Evolutionary conservation across 257 asterid species (phyloP).

Genomic region (Craterostigma plantagineum): DNA sequence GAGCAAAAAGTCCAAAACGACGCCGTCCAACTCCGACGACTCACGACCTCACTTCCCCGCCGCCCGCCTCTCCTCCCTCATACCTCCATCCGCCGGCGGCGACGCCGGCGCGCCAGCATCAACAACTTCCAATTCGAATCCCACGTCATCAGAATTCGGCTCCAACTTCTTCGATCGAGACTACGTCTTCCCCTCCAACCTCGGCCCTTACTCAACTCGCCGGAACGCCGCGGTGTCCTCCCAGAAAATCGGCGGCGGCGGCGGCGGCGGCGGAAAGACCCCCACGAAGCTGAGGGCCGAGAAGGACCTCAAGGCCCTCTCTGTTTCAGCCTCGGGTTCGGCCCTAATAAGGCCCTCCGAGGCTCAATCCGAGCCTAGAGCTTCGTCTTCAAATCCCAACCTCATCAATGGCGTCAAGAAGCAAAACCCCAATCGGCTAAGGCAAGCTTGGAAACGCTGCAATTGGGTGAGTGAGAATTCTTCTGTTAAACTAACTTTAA

Average conservation of each 20-base stretch:
- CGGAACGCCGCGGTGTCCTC: slow-evolving; percentile 22
- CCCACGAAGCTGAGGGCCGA: slow-evolving; percentile 35
- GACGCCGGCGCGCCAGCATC: slow-evolving; percentile 9
- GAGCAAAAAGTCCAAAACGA: slow-evolving; percentile 42
- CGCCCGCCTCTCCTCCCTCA: slow-evolving; percentile 40
- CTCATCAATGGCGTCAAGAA: too few species aligned
- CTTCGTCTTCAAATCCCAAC: too few species aligned
- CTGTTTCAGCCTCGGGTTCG: slow-evolving; percentile 25
- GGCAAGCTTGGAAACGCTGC: too few species aligned
- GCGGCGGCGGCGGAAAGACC: too few species aligned
- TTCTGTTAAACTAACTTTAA: too few species aligned
- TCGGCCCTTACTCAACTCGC: slow-evolving; percentile 74
- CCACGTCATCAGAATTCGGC: slow-evolving; percentile 17
- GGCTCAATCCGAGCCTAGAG: too few species aligned
- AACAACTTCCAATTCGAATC: slow-evolving; percentile 8
- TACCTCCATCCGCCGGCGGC: slow-evolving; percentile 17
- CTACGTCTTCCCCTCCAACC: slow-evolving; percentile 76
- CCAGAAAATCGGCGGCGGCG: slow-evolving; percentile 9
- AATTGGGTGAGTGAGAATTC: too few species aligned
- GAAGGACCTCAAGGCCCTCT: slow-evolving; percentile 39
- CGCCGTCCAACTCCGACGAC: slow-evolving; percentile 15
- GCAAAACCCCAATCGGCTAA: too few species aligned
- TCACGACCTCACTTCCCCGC: slow-evolving; percentile 42
- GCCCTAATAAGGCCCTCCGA: too few species aligned
- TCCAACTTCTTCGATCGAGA: slow-evolving; percentile 75